Evolutionary conservation across 2,329 filamentous ascomycete genomes (phyloP), one percentile per base, ranked within the genome.

Genomic region (Aspergillus candidus): DNA sequence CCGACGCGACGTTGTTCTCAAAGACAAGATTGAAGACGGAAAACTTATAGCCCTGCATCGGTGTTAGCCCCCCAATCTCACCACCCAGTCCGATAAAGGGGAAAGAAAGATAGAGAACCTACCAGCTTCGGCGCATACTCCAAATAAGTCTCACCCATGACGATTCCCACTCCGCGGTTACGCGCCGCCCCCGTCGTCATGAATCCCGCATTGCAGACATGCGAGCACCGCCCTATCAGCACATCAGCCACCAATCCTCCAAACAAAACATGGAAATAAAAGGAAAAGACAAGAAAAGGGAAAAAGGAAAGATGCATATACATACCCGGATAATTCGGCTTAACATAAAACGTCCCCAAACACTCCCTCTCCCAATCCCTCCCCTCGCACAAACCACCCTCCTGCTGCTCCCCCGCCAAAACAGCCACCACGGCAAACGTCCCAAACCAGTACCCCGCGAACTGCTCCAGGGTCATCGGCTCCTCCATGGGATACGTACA

Each of bases 1-100:
- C 57, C 0, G 65, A 68, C 8, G 64, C 65, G 6, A 60, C 55
- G 41, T 68, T 68, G 32, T 68, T 68, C 13, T 59, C 65, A 40
- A 68, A 68, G 4, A 68, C 65, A 13, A 68, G 53, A 44, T 68
- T 68, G 49, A 68, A 68, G 11, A 68, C 65, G 11, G 65, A 68
- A 51, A 67, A 68, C 52, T 58, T 67, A 52, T 68, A 68, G 34
- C 65, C 65, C 65, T 68, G 39, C 1, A 32, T 7, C 35, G 7
- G 34, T 35, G 41, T 32, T 8, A 43, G 50, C 36, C 5, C 12
- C 12, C 11, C 30, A 22, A 4, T 18, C 18, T 8, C 11, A 15
- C 18, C 22, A 10, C 8, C 6, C 8, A 7, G 10, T 7, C 6
- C 6, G 22, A 36, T 17, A n/a, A 27, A 17, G 12, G 4, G n/a